Evolutionary conservation across 768 basidiomycete genomes (phyloP), one percentile per base, ranked within the genome.

Genomic region (Boletus insuetus): DNA sequence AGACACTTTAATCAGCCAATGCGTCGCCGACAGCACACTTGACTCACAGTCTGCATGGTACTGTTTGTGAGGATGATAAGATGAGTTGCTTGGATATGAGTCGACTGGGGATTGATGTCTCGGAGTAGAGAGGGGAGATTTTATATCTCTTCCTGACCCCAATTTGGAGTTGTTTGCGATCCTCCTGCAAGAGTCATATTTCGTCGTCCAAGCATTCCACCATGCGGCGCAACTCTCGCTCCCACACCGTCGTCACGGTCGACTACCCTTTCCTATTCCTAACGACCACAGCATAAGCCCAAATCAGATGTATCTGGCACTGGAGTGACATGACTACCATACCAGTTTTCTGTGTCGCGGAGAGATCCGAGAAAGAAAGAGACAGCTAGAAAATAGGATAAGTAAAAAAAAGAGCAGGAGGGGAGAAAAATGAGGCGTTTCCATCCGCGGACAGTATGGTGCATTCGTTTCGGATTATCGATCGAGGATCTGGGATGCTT

Each of bases 11-110:
- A 44, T 53, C 48, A 60, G 43, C 29, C 35, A 38, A 22, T 44
- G 5, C 6, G 24, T 45, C 32, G 2, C 34, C 35, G 10, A 34
- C 14, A 40, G 19, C 40, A 10, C 14, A 17, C 13, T 22, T 24
- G n/a, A 46, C 64, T 53, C 48, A 66, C 64, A 10, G 55, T 63
- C 46, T 64, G 64, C 64, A 64, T 65, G 42, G 14, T 59, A 49
- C 0, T 55, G 3, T 46, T 3, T 4, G 13, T 31, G 31, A 40
- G 32, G 26, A n/a, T 56, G 41, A 50, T 59, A 49, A 35, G 26
- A 8, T 8, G 24, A 34, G 38, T 39, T 54, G 24, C 16, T 62
- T 13, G 31, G 14, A 22, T 35, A 24, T 49, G 11, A 40, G 29
- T 37, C 6, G 19, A 35, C 24, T 51, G 31, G 51, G 29, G 37